These are phyloP conservation scores for Juglanconis sp. DNA, from an alignment of 2,329 filamentous ascomycete species.

Conservation along the genomic window DNA sequence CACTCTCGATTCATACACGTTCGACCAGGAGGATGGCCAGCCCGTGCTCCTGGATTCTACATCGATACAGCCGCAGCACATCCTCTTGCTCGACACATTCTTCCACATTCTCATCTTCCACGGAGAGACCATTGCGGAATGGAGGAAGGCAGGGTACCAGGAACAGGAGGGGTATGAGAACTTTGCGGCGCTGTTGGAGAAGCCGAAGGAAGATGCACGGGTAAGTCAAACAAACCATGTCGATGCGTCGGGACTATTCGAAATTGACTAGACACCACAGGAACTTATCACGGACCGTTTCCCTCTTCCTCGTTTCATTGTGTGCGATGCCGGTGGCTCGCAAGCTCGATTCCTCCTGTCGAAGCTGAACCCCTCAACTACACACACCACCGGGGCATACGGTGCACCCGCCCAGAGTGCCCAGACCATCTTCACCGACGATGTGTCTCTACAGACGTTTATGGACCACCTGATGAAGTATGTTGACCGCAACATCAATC, in stretches of 20 bases:
- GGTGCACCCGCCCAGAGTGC: conserved; percentile 84
- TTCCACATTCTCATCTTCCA: conserved; percentile 99
- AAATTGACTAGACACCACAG: conserved; percentile 38
- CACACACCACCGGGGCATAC: conserved; percentile 89
- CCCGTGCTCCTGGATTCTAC: conserved; percentile 95
- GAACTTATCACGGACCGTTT: conserved; percentile 97
- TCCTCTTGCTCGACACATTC: conserved; percentile 94
- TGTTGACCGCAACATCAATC: conserved; percentile 33
- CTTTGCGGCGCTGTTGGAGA: conserved; percentile 81
- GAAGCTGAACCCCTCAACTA: conserved; percentile 96
- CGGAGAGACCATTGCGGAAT: conserved; percentile 95
- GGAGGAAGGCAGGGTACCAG: conserved; percentile 97
- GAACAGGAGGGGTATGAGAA: conserved; percentile 98
- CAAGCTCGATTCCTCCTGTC: conserved; percentile 95
- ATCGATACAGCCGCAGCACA: conserved; percentile 90
- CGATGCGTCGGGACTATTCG: neutral
- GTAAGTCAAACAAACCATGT: conserved; percentile 49
- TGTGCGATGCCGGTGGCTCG: conserved; percentile 96
- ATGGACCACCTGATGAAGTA: conserved; percentile 99
- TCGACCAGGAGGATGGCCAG: conserved; percentile 88
- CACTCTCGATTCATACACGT: conserved; percentile 93
- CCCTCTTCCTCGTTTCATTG: conserved; percentile 96
- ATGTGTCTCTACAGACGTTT: conserved; percentile 96
- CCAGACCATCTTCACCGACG: conserved; percentile 98
- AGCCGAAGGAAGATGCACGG: conserved; percentile 94